These are phyloP conservation scores for Phaffomyces thermotolerans DNA, from an alignment of 805 yeast species.

Conservation along the genomic window DNA sequence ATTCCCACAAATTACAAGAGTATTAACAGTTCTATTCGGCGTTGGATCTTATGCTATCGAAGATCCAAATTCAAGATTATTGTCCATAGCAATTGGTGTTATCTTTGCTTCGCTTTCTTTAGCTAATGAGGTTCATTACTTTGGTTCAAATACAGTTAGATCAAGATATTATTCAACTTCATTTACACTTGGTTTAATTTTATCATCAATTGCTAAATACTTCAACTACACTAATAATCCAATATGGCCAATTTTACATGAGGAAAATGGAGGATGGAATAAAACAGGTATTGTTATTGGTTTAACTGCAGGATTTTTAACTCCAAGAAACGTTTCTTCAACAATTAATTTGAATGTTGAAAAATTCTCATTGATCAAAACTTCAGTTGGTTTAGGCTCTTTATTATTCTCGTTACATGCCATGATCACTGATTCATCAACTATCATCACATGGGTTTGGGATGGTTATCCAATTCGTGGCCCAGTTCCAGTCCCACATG, in stretches of 20 bases:
- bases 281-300: slow-evolving; percentile 61
- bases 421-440: slow-evolving; percentile 74
- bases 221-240: slow-evolving; percentile 84
- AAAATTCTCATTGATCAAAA: slow-evolving; percentile 38
- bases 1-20: slow-evolving; percentile 48
- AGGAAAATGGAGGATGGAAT: slow-evolving; percentile 81
- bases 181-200: slow-evolving; percentile 62
- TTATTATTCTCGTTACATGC: slow-evolving; percentile 66
- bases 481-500: slow-evolving; percentile 80
- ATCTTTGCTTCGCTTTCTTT: slow-evolving; percentile 56
- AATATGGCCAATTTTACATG: slow-evolving; percentile 91
- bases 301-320: slow-evolving; percentile 51
- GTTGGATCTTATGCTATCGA: slow-evolving; percentile 66
- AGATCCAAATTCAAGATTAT: slow-evolving; percentile 64
- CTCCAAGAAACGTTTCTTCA: slow-evolving; percentile 31
- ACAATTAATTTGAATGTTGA: slow-evolving; percentile 6
- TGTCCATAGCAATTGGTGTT: slow-evolving; percentile 59
- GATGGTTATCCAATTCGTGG: slow-evolving; percentile 85
- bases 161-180: slow-evolving; percentile 37
- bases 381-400: slow-evolving; percentile 71
- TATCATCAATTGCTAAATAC: slow-evolving; percentile 69
- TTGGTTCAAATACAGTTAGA: slow-evolving; percentile 17
- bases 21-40: slow-evolving; percentile 53
- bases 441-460: slow-evolving; percentile 94
- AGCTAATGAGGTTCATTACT: slow-evolving; percentile 26